A percentile compares a stretch with the other conserved stretches of the same genome.
Conservation (phyloP, 2,329 filamentous ascomycete genomes). For the Curvularia sp. region DNA sequence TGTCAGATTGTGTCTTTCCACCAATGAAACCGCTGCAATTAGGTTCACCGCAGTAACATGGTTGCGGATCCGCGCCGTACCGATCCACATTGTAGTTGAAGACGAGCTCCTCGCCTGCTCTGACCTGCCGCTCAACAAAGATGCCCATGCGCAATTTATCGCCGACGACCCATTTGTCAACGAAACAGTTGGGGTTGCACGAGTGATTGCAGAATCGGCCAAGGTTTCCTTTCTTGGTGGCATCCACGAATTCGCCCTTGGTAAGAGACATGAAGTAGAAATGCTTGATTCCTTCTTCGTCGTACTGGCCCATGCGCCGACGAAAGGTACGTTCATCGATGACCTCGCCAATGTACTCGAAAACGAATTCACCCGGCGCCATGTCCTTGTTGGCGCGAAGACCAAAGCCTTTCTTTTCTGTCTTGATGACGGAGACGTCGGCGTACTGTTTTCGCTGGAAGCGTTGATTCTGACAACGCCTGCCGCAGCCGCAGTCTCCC, state of each 20-base stretch:
- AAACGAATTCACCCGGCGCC: constrained; percentile 87
- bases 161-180: constrained; percentile 99
- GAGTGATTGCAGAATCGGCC: constrained; percentile 99
- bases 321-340: constrained; percentile 93
- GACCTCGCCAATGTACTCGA: constrained; percentile 97
- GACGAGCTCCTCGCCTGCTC: constrained; percentile 89
- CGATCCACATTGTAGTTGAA: constrained; percentile 99
- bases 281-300: constrained; percentile 95
- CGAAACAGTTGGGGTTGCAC: constrained; percentile 98
- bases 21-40: constrained; percentile 98
- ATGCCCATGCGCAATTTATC: constrained; percentile 99
- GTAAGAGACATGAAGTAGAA: constrained; percentile 99
- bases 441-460: constrained; percentile 92
- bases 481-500: constrained; percentile 84
- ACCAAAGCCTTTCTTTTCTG: constrained; percentile 96
- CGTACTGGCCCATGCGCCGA: constrained; percentile 89
- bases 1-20: constrained; percentile 96
- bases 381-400: constrained; percentile 81
- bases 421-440: constrained; percentile 92
- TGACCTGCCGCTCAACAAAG: constrained; percentile 85
- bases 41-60: constrained; percentile 92
- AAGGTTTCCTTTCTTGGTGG: constrained; percentile 94
- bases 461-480: constrained; percentile 89
- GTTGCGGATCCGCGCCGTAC: constrained; percentile 95
- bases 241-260: constrained; percentile 96